Evolutionary conservation across 352 stramenopile species (phyloP).

Genomic region (Phytophthora ohioensis): DNA sequence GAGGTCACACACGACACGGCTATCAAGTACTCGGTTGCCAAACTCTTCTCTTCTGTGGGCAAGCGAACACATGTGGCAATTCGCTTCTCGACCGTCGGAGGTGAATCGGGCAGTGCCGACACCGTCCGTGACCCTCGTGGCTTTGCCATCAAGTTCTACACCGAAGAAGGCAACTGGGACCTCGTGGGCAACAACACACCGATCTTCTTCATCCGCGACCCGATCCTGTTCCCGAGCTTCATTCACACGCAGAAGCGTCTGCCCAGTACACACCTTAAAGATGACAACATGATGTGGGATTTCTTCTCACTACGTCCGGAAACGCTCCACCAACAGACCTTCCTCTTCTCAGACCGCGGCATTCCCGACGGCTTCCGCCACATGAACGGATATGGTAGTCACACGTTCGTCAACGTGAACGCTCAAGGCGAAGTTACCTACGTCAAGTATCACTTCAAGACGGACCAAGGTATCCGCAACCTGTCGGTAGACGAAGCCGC

Average conservation of each 20-base stretch:
- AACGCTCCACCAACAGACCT: conserved; percentile 88
- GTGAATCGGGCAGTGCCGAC: conserved; percentile 80
- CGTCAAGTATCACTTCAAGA: conserved; percentile 95
- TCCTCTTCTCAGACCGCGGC: conserved; percentile 91
- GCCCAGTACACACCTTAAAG: conserved; percentile 85
- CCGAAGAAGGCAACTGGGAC: conserved; percentile 94
- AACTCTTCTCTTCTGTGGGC: conserved; percentile 75
- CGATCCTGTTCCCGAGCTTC: conserved; percentile 93
- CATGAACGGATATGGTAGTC: conserved; percentile 93
- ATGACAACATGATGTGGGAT: conserved; percentile 92
- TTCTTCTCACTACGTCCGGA: conserved; percentile 93
- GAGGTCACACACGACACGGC: conserved; percentile 72
- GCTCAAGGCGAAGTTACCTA: conserved; percentile 72
- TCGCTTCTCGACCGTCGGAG: conserved; percentile 88
- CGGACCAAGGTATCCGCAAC: conserved; percentile 91
- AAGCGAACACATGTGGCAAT: conserved; percentile 89
- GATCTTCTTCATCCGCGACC: conserved; percentile 95
- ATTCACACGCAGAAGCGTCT: conserved; percentile 95
- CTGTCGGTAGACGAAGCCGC: conserved; percentile 82
- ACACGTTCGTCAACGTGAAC: conserved; percentile 94
- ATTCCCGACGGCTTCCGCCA: conserved; percentile 89
- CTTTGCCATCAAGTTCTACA: conserved; percentile 95
- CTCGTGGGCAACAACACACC: conserved; percentile 94
- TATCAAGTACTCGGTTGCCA: conserved; percentile 72
- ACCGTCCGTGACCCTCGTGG: conserved; percentile 90